Percentiles rank a stretch among this genome's conserved stretches.
Conservation (phyloP, 306 rosid genomes). For the Quercus cerris region DNA sequence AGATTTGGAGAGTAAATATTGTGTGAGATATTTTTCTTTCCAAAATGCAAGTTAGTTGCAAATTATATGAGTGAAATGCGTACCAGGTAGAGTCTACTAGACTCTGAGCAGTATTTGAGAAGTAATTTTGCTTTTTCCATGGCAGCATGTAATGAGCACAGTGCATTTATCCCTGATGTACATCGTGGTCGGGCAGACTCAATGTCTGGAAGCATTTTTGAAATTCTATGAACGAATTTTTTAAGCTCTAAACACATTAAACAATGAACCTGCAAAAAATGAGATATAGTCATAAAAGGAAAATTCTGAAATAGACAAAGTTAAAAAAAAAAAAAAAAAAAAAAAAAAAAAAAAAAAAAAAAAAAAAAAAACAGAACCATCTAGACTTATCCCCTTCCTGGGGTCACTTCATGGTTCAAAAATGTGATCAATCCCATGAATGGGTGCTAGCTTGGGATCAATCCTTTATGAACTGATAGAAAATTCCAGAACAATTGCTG, state of each 20-base stretch:
- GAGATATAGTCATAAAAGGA: neutral
- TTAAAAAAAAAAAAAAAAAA: neutral
- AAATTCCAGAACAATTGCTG: neutral
- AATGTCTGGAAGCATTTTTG: constrained; percentile 28
- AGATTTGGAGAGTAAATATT: neutral
- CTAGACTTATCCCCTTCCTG: neutral
- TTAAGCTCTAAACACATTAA: constrained; percentile 49
- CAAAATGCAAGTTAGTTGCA: neutral
- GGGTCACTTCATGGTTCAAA: neutral
- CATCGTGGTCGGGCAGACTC: constrained; percentile 58
- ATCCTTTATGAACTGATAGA: neutral
- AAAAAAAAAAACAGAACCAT: neutral
- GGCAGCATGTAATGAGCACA: constrained; percentile 41
- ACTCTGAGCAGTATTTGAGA: constrained; percentile 44
- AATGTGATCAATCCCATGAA: neutral
- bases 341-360: neutral
- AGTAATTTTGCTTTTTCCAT: constrained; percentile 45
- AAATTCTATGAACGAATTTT: constrained; percentile 35
- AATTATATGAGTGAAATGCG: neutral
- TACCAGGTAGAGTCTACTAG: constrained; percentile 67
- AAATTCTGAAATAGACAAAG: neutral
- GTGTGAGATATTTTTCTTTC: neutral
- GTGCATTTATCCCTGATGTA: constrained; percentile 35
- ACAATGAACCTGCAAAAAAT: constrained; percentile 42
- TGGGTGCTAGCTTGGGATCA: neutral